These are phyloP conservation scores for Russula ochroleuca DNA, from an alignment of 768 basidiomycete species.

Conservation along the genomic window DNA sequence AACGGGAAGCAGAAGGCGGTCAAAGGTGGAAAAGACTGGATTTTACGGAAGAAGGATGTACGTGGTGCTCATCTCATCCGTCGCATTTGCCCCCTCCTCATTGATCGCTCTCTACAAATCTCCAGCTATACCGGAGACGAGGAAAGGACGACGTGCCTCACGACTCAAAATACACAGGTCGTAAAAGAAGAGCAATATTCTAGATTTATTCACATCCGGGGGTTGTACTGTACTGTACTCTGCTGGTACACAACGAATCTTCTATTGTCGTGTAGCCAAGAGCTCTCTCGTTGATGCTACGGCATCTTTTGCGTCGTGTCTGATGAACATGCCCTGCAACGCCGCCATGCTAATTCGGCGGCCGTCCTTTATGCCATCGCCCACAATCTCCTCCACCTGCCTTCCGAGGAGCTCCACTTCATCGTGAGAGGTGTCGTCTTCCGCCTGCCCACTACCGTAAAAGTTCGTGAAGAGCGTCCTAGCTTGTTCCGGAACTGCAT, in stretches of 20 bases:
- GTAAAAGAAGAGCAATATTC: conserved; percentile 78
- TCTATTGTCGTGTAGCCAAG: conserved; percentile 28
- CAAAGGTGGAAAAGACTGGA: conserved; percentile 81
- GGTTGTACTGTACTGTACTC: conserved; percentile 6
- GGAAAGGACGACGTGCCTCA: conserved; percentile 81
- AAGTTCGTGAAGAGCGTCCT: conserved; percentile 74
- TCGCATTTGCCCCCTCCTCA: conserved; percentile 16
- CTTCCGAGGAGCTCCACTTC: conserved; percentile 47
- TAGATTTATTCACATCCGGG: conserved; percentile 36
- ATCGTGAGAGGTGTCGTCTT: conserved; percentile 34
- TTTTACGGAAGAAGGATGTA: conserved; percentile 95
- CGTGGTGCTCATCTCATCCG: conserved; percentile 25
- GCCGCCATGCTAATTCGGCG: conserved; percentile 89
- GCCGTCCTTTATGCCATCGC: conserved; percentile 47
- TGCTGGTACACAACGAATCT: background rate
- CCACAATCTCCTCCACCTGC: conserved; percentile 51
- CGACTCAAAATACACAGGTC: conserved; percentile 89
- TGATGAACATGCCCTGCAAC: conserved; percentile 92
- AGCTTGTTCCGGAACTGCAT: conserved; percentile 81
- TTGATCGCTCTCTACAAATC: background rate
- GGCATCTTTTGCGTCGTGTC: conserved; percentile 55
- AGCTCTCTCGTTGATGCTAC: conserved; percentile 47
- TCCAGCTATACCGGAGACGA: conserved; percentile 73
- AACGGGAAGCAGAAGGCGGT: conserved; percentile 64
- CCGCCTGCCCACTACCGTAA: conserved; percentile 49